These are phyloP conservation scores for Acanthamoeba culbertsoni DNA, from an alignment of 208 protist species.

Conservation along the genomic window DNA sequence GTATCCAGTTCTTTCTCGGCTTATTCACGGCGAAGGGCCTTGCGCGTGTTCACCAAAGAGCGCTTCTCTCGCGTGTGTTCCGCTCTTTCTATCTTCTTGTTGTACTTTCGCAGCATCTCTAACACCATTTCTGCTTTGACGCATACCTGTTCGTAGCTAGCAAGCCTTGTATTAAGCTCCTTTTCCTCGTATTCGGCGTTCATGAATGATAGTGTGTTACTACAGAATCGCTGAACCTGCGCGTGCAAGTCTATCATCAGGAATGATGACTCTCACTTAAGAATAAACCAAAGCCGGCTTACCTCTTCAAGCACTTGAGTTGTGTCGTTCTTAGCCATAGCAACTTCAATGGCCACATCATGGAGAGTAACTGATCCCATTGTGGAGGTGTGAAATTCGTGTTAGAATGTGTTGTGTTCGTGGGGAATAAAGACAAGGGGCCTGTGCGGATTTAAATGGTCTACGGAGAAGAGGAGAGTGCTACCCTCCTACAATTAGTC, in stretches of 20 bases:
- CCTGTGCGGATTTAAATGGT: not conserved
- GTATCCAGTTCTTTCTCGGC: too few relatives aligned
- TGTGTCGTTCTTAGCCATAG: not conserved
- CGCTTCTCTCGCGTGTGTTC: not conserved
- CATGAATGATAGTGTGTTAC: not conserved
- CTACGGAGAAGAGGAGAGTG: not conserved
- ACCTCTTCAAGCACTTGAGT: not conserved
- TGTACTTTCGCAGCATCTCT: slow-evolving; percentile 4
- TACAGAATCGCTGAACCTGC: not conserved
- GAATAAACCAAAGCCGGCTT: not conserved
- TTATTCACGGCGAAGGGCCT: too few relatives aligned
- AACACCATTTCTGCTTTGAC: not conserved
- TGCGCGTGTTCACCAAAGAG: not conserved
- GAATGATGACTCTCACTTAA: not conserved
- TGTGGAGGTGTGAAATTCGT: not conserved
- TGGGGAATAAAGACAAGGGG: not conserved
- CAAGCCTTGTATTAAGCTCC: not conserved
- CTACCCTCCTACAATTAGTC: not conserved
- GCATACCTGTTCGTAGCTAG: not conserved
- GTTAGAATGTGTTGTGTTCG: not conserved
- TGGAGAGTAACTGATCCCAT: not conserved
- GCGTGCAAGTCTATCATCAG: not conserved
- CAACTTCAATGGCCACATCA: not conserved
- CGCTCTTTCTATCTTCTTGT: not conserved
- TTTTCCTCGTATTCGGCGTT: not conserved